These are phyloP conservation scores for Aspergillus taichungensis DNA, from an alignment of 495 filamentous ascomycete species.

Conservation along the genomic window DNA sequence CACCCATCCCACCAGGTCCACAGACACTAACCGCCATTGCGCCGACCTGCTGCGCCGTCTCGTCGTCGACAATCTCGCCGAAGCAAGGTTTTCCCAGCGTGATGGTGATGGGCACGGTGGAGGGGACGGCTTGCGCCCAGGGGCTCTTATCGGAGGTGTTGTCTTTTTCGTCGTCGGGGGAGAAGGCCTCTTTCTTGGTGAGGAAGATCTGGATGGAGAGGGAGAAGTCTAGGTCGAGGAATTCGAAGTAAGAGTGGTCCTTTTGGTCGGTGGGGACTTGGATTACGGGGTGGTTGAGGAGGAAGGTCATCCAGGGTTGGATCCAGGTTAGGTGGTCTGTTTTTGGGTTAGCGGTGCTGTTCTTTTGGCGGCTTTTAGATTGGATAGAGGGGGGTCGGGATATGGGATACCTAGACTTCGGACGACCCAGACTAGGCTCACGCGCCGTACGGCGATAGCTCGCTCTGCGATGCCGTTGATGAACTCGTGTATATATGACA, in stretches of 20 bases:
- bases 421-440: conserved; percentile 34
- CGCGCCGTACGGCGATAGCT: conserved; percentile 34
- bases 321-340: conserved; percentile 37
- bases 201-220: conserved; percentile 30
- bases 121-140: conserved; percentile 24
- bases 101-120: conserved; percentile 22
- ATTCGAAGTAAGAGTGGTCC: conserved; percentile 23
- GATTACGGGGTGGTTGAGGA: conserved; percentile 28
- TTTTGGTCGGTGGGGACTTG: conserved; percentile 13
- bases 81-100: conserved; percentile 28
- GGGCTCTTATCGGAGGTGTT: conserved; percentile 18
- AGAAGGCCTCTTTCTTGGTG: conserved; percentile 15
- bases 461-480: conserved; percentile 30
- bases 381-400: neutral
- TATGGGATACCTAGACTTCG: conserved; percentile 26
- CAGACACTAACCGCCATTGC: conserved; percentile 40
- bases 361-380: no score
- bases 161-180: conserved; percentile 12
- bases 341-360: neutral
- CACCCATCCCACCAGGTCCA: conserved; percentile 35
- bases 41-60: conserved; percentile 31
- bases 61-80: conserved; percentile 21
- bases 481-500: conserved; percentile 45
- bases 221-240: conserved; percentile 17
- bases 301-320: conserved; percentile 34